These are phyloP conservation scores for Hypoxylon perforatum DNA, from an alignment of 495 filamentous ascomycete genomes.

Conservation along the genomic window DNA sequence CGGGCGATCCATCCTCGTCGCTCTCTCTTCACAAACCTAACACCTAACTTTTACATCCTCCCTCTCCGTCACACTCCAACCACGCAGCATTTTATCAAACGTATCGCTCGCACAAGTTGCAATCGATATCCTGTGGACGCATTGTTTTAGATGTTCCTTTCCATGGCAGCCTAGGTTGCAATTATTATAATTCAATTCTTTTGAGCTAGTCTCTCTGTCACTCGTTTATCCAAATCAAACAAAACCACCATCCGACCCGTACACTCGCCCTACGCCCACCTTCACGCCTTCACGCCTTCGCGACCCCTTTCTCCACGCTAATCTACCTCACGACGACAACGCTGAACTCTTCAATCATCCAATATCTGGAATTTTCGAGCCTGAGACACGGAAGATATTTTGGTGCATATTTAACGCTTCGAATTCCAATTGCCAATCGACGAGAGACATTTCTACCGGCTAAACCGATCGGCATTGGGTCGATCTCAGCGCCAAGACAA, in stretches of 20 bases:
- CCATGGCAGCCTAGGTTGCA: constrained; percentile 46
- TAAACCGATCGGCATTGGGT: constrained; percentile 37
- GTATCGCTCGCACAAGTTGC: constrained; percentile 35
- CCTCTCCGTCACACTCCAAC: constrained; percentile 23
- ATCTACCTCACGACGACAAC: constrained; percentile 31
- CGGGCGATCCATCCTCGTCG: constrained; percentile 24
- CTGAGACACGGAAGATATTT: not conserved
- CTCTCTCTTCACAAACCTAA: constrained; percentile 10
- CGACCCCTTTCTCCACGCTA: constrained; percentile 23
- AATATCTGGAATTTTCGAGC: not conserved
- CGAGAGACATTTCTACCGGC: constrained; percentile 23
- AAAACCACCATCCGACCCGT: constrained; percentile 8
- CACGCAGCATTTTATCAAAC: constrained; percentile 8
- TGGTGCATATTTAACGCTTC: constrained; percentile 7
- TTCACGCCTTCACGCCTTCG: constrained; percentile 25
- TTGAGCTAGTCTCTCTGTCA: constrained; percentile 64
- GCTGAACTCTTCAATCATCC: constrained; percentile 10
- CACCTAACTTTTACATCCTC: not conserved
- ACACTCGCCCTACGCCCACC: constrained; percentile 16
- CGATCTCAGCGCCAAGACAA: constrained; percentile 41
- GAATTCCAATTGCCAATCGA: constrained; percentile 34
- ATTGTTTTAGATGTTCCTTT: constrained; percentile 41
- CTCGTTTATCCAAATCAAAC: constrained; percentile 54
- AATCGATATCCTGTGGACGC: constrained; percentile 27
- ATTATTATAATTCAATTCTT: constrained; percentile 51